These are phyloP conservation scores for Pseudoperonospora humuli DNA, from an alignment of 352 stramenopile species.

Conservation along the genomic window DNA sequence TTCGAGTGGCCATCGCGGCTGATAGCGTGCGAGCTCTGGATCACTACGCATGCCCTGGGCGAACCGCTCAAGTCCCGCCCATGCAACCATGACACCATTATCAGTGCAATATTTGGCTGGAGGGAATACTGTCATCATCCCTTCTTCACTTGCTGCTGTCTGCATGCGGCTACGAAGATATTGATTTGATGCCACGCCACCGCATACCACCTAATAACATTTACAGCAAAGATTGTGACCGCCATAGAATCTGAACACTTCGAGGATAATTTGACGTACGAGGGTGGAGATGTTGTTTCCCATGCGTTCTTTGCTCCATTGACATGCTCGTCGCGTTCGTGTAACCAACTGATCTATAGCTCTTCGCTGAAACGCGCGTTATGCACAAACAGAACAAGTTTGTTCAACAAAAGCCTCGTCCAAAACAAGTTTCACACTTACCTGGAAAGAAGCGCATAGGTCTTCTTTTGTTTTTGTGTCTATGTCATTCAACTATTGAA, in stretches of 20 bases:
- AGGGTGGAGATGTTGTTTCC: constrained; percentile 50
- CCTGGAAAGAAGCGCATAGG: constrained; percentile 93
- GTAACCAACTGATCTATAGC: constrained; percentile 52
- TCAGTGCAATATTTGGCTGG: constrained; percentile 93
- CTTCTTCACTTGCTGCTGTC: constrained; percentile 39
- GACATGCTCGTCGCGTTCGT: constrained; percentile 85
- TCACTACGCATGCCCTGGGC: constrained; percentile 49
- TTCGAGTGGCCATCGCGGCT: constrained; percentile 70
- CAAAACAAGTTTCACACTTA: constrained; percentile 5
- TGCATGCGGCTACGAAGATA: constrained; percentile 87
- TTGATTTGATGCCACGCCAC: constrained; percentile 95
- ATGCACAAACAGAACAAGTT: not conserved
- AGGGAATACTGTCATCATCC: constrained; percentile 39
- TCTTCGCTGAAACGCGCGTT: constrained; percentile 20
- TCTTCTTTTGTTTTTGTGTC: constrained; percentile 63
- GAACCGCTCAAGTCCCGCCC: constrained; percentile 83
- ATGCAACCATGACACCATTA: constrained; percentile 96
- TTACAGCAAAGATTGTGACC: not conserved
- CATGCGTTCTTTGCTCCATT: constrained; percentile 58
- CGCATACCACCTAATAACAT: constrained; percentile 84
- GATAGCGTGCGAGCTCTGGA: constrained; percentile 41
- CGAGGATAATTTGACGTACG: constrained; percentile 33
- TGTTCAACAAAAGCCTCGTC: not conserved
- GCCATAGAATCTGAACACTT: not conserved
- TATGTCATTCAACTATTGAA: constrained; percentile 42